A percentile compares a stretch with the other conserved stretches of the same genome.
These are phyloP conservation scores for Colletotrichum sp. DNA, from an alignment of 2,329 filamentous ascomycete species.

Conservation along the genomic window DNA sequence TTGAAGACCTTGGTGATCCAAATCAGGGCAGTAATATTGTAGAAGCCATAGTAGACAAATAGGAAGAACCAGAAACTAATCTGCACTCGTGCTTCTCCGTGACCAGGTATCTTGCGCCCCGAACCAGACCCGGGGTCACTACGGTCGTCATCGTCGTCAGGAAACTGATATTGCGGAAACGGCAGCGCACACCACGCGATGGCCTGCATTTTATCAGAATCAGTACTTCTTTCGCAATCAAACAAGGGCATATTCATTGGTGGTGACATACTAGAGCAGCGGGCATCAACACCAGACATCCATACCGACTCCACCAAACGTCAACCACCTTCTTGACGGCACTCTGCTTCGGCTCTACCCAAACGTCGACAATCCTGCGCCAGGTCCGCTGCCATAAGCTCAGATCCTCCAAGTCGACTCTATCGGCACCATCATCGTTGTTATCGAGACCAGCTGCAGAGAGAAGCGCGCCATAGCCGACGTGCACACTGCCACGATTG, in stretches of 20 bases:
- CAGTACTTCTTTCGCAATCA: constrained; percentile 18
- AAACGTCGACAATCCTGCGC: constrained; percentile 54
- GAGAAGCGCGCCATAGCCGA: constrained; percentile 60
- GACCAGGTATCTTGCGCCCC: constrained; percentile 57
- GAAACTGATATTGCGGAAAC: constrained; percentile 66
- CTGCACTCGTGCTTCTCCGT: constrained; percentile 66
- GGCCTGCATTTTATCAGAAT: constrained; percentile 43
- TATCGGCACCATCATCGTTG: constrained; percentile 32
- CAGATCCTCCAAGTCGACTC: constrained; percentile 33
- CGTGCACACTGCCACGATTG: constrained; percentile 57
- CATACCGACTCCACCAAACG: constrained; percentile 69
- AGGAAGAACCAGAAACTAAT: constrained; percentile 78
- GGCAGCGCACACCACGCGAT: constrained; percentile 70
- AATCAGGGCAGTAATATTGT: constrained; percentile 69
- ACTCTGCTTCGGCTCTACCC: constrained; percentile 64
- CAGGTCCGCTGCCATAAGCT: constrained; percentile 38
- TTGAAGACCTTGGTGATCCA: constrained; percentile 78
- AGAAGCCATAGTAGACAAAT: constrained; percentile 72
- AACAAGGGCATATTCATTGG: background rate
- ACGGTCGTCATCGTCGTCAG: constrained; percentile 41
- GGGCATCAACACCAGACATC: constrained; percentile 64
- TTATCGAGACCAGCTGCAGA: constrained; percentile 42
- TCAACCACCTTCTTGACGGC: constrained; percentile 64
- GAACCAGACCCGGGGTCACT: constrained; percentile 28
- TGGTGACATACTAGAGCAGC: constrained; percentile 57